Percentiles rank a stretch among this genome's conserved stretches.
These are phyloP conservation scores for Xanthoconium separans DNA, from an alignment of 1,284 basidiomycete species.

Conservation along the genomic window DNA sequence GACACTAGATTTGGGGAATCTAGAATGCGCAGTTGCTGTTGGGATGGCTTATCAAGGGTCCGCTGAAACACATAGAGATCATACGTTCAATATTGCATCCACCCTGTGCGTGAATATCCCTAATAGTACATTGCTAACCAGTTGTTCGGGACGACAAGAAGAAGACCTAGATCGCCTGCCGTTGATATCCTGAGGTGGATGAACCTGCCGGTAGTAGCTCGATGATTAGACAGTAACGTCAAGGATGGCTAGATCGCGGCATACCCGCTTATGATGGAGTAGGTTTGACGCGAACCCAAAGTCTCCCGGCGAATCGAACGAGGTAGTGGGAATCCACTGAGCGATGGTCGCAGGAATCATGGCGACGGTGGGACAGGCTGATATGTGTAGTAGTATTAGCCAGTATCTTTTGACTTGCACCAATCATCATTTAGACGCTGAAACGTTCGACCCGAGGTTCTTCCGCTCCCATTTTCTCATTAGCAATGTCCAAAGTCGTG, in stretches of 20 bases:
- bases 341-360: not conserved
- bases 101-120: too few relatives aligned
- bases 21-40: not conserved
- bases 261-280: too few relatives aligned
- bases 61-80: not conserved
- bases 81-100: too few relatives aligned
- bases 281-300: not conserved
- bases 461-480: not conserved
- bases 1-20: not conserved
- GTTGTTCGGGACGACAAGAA: too few relatives aligned
- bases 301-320: not conserved
- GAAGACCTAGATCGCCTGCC: too few relatives aligned
- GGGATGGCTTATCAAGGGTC: not conserved
- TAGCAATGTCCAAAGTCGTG: slow-evolving; percentile 10
- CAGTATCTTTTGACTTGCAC: not conserved
- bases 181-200: too few relatives aligned
- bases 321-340: not conserved
- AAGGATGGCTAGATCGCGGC: not conserved
- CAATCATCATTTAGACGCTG: not conserved
- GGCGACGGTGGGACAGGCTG: not conserved
- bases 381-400: not conserved
- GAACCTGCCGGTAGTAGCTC: too few relatives aligned
- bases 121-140: too few relatives aligned
- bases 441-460: not conserved
- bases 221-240: not conserved